These are phyloP conservation scores for Kernera saxatilis DNA, from an alignment of 345 rosid species.

Conservation along the genomic window DNA sequence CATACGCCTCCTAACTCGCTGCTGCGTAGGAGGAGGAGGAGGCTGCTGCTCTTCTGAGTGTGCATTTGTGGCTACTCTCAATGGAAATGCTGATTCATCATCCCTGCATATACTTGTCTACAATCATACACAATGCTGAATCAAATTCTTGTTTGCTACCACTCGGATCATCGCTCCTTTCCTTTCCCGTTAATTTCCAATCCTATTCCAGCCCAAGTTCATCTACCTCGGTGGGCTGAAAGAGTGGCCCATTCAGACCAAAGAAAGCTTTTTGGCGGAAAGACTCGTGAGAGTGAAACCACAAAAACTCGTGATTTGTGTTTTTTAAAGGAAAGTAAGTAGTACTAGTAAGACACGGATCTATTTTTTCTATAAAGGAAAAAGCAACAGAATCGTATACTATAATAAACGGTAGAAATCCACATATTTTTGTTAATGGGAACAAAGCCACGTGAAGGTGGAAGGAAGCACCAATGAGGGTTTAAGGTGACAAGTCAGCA, in stretches of 20 bases:
- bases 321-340: background rate
- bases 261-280: background rate
- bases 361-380: background rate
- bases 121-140: too few species aligned
- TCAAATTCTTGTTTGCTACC: too few species aligned
- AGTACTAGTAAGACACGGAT: background rate
- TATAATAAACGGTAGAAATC: background rate
- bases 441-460: conserved; percentile 25
- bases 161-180: too few species aligned
- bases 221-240: background rate
- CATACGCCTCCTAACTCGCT: conserved; percentile 36
- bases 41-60: conserved; percentile 73
- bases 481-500: conserved; percentile 23
- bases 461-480: conserved; percentile 19
- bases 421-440: conserved; percentile 9
- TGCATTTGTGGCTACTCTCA: too few species aligned
- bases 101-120: too few species aligned
- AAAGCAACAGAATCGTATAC: conserved; percentile 5
- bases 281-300: background rate
- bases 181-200: background rate
- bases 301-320: conserved; percentile 12
- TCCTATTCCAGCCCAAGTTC: background rate
- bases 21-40: conserved; percentile 58
- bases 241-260: background rate
- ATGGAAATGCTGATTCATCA: too few species aligned